Conservation (phyloP, 2,329 filamentous ascomycete species). For the Talaromyces sp. region DNA sequence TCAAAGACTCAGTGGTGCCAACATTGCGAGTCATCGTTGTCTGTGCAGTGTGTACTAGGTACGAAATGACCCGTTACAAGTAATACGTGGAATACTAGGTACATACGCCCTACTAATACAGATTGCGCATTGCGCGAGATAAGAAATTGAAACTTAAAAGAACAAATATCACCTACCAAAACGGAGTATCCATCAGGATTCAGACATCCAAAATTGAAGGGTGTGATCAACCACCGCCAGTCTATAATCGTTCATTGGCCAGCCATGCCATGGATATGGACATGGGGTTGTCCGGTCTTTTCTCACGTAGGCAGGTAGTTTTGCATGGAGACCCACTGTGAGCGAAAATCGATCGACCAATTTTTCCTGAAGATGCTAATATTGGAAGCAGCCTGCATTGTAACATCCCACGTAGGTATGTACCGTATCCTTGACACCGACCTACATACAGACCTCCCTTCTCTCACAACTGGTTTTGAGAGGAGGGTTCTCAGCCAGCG, state of each 20-base stretch:
- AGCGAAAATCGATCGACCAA: background rate
- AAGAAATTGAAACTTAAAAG: no score
- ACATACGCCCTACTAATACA: no score
- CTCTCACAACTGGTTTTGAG: no score
- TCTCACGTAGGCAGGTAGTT: background rate
- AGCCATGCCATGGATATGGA: background rate
- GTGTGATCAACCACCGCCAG: background rate
- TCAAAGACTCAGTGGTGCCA: no score
- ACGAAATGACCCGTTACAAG: no score
- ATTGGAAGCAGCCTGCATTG: constrained; percentile 13
- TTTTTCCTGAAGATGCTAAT: constrained; percentile 19
- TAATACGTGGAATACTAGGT: no score
- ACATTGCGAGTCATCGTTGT: background rate
- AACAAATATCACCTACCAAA: no score
- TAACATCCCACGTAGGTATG: background rate
- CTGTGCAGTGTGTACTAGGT: background rate
- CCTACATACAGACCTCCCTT: background rate
- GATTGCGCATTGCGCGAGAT: no score
- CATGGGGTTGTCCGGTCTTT: background rate
- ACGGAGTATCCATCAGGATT: no score
- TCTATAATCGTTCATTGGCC: no score
- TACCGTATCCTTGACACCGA: background rate
- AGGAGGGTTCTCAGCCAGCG: no score
- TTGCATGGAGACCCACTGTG: constrained; percentile 8
- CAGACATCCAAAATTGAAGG: background rate